A percentile compares a stretch with the other conserved stretches of the same genome.
Conservation (phyloP, 768 basidiomycete genomes). For the Mycena floridula region DNA sequence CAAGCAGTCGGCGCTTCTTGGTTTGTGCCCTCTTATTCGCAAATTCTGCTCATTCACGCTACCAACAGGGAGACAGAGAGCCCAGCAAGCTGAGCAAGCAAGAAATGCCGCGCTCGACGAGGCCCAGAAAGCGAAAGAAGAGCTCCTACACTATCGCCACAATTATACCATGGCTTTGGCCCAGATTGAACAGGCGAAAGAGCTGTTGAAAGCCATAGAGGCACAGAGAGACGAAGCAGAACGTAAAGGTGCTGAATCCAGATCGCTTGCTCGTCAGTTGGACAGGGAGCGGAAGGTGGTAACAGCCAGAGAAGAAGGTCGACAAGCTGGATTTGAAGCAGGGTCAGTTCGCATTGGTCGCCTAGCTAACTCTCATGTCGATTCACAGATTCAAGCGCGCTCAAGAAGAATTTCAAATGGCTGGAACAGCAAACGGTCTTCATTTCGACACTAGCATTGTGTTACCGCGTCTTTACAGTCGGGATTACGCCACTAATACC, state of each 20-base stretch:
- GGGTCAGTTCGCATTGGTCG: too few relatives aligned
- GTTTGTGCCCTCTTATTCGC: too few relatives aligned
- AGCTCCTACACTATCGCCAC: conserved; percentile 34
- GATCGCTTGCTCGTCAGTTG: conserved; percentile 29
- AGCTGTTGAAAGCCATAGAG: conserved; percentile 30
- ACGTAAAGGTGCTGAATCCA: conserved; percentile 28
- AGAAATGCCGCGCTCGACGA: conserved; percentile 13
- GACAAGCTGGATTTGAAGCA: conserved; percentile 33
- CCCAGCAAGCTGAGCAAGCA: background rate
- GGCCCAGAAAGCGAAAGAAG: conserved; percentile 28
- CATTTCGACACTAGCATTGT: conserved; percentile 1
- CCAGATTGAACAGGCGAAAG: conserved; percentile 34
- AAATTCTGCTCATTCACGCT: too few relatives aligned
- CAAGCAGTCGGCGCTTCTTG: too few relatives aligned
- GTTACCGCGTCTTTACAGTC: background rate
- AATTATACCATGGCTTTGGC: conserved; percentile 37
- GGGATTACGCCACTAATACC: background rate
- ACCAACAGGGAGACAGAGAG: too few relatives aligned
- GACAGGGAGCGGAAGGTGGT: conserved; percentile 32
- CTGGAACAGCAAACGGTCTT: conserved; percentile 3
- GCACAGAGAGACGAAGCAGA: conserved; percentile 37
- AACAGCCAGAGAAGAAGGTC: conserved; percentile 35
- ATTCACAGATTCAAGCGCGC: conserved; percentile 22
- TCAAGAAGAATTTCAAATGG: conserved; percentile 9
- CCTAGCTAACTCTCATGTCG: too few relatives aligned